phyloP scores from a whole-genome alignment of 352 stramenopile genomes.

The Pythium sp. region DNA sequence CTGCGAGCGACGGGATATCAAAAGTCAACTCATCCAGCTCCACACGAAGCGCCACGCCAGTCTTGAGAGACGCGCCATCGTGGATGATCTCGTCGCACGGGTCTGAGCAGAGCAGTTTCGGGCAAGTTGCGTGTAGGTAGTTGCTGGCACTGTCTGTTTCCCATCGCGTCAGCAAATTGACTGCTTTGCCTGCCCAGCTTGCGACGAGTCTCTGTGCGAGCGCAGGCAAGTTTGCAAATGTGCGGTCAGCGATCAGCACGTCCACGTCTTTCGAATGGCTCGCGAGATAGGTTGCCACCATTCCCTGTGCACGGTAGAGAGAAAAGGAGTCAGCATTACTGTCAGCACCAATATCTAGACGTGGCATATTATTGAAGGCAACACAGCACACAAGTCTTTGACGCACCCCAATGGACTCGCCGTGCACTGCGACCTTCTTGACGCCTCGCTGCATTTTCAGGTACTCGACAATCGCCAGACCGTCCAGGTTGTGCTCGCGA shows the following conservation, averaged over 20 bases:
- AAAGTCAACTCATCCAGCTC: conserved; percentile 56
- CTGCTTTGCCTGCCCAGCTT: conserved; percentile 60
- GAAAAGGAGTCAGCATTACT: not conserved
- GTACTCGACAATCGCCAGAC: conserved; percentile 70
- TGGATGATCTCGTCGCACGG: conserved; percentile 81
- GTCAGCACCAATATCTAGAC: not conserved
- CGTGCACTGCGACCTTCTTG: conserved; percentile 69
- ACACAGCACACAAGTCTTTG: not conserved
- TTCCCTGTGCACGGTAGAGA: conserved; percentile 19
- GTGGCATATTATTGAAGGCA: not conserved
- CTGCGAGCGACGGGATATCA: conserved; percentile 20
- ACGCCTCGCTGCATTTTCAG: conserved; percentile 51
- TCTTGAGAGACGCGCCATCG: conserved; percentile 80
- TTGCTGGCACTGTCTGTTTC: conserved; percentile 79
- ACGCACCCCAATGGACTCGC: conserved; percentile 74
- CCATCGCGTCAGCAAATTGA: conserved; percentile 74
- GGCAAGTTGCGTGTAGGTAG: conserved; percentile 66
- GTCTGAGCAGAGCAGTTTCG: conserved; percentile 83
- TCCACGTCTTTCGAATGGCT: conserved; percentile 54
- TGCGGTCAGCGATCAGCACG: conserved; percentile 76
- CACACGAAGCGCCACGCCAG: conserved; percentile 61
- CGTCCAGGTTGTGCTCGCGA: conserved; percentile 59
- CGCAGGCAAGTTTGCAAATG: conserved; percentile 74
- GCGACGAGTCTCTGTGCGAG: conserved; percentile 77
- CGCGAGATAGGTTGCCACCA: conserved; percentile 73